These are phyloP conservation scores for Cyclanthera cordifolia DNA, from an alignment of 306 rosid species.

Conservation along the genomic window DNA sequence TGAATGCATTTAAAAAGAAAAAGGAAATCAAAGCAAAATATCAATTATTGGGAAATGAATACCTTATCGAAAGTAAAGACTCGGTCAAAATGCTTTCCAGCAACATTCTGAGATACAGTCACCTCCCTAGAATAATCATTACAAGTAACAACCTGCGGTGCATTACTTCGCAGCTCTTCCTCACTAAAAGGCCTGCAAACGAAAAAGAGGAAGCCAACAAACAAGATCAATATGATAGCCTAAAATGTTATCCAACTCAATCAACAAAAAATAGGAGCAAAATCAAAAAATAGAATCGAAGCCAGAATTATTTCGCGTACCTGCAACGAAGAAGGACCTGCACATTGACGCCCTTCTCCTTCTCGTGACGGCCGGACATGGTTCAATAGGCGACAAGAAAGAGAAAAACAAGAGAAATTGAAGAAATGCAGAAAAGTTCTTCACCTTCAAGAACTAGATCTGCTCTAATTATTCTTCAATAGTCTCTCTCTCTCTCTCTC, in stretches of 20 bases:
- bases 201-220: not conserved
- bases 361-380: slow-evolving; percentile 78
- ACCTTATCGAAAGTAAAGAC: slow-evolving; percentile 93
- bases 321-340: slow-evolving; percentile 96
- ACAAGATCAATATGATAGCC: not conserved
- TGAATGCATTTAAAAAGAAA: not conserved
- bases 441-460: slow-evolving; percentile 27
- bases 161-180: slow-evolving; percentile 77
- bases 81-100: slow-evolving; percentile 81
- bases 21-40: not conserved
- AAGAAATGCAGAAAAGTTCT: not conserved
- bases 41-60: not conserved
- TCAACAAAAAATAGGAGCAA: not conserved
- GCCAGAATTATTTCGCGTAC: slow-evolving; percentile 16
- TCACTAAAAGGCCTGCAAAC: slow-evolving; percentile 70
- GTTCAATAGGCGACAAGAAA: slow-evolving; percentile 4
- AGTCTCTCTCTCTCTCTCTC: slow-evolving; percentile 1
- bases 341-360: slow-evolving; percentile 91
- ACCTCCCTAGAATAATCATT: slow-evolving; percentile 71
- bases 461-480: slow-evolving; percentile 2
- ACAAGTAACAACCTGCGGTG: slow-evolving; percentile 79
- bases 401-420: not conserved
- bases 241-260: not conserved
- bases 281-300: not conserved
- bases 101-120: slow-evolving; percentile 73